Percentiles rank a stretch among this genome's conserved stretches.
Conservation (phyloP, 2,329 filamentous ascomycete genomes). For the Apiospora rasikravindrae region DNA sequence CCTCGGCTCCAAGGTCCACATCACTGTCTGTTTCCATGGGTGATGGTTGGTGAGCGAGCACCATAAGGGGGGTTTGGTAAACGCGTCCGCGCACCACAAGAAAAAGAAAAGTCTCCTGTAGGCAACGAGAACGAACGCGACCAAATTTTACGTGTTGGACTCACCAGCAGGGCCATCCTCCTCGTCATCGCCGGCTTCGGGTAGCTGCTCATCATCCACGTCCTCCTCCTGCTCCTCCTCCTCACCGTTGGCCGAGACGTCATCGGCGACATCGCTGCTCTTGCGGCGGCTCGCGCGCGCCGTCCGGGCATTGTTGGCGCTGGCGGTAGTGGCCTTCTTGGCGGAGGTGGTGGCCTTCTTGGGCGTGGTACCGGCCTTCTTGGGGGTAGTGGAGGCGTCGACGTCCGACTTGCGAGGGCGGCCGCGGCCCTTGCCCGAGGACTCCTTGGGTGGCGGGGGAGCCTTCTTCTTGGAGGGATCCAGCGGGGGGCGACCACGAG, state of each 20-base stretch:
- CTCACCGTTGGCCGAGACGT: constrained; percentile 28
- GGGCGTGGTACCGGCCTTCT: constrained; percentile 30
- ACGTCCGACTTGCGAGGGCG: constrained; percentile 45
- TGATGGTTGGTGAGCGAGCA: constrained; percentile 21
- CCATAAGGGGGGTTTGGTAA: constrained; percentile 11
- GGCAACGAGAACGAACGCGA: constrained; percentile 6
- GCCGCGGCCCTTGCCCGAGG: constrained; percentile 53
- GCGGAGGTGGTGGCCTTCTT: constrained; percentile 36
- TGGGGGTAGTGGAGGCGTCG: constrained; percentile 28
- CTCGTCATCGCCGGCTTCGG: constrained; percentile 29
- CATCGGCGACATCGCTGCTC: constrained; percentile 26
- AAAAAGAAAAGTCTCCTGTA: not conserved
- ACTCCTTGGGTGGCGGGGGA: constrained; percentile 22
- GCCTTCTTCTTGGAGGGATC: constrained; percentile 10
- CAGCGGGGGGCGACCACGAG: constrained; percentile 27
- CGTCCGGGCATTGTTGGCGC: constrained; percentile 30
- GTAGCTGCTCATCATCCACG: constrained; percentile 28
- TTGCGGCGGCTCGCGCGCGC: constrained; percentile 32
- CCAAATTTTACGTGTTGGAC: not conserved
- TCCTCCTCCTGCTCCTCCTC: constrained; percentile 36
- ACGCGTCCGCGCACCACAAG: constrained; percentile 11
- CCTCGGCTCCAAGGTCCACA: constrained; percentile 28
- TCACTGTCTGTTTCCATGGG: constrained; percentile 18
- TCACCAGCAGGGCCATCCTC: constrained; percentile 27
- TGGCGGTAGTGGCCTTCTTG: constrained; percentile 25